Percentiles rank a stretch among this genome's conserved stretches.
phyloP scores from a whole-genome alignment of 108 stramenopile genomes.

The Nitzschia inconspicua region DNA sequence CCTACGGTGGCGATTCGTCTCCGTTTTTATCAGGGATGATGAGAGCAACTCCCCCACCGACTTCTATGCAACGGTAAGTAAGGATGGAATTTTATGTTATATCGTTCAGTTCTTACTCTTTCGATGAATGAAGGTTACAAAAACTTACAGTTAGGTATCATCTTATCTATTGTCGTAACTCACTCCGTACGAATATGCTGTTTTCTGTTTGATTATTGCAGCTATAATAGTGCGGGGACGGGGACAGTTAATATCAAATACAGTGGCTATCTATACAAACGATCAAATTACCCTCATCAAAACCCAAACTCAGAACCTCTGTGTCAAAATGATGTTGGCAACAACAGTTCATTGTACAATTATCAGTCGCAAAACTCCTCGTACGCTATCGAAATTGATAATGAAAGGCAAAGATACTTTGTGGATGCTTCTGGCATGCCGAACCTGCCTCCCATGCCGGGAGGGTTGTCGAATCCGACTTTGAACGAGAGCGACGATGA shows the following conservation, averaged over 20 bases:
- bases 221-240: too few relatives aligned
- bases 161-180: neutral
- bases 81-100: neutral
- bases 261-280: slow-evolving; percentile 38
- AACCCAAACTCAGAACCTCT: too few relatives aligned
- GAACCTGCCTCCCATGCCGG: neutral
- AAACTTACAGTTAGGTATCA: too few relatives aligned
- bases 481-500: neutral
- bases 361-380: neutral
- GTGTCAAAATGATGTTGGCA: neutral
- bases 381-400: neutral
- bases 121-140: neutral
- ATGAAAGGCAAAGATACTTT: too few relatives aligned
- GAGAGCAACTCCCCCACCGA: neutral
- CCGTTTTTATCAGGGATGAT: neutral
- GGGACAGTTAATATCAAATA: slow-evolving; percentile 30
- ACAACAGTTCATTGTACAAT: slow-evolving; percentile 6
- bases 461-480: neutral
- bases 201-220: neutral
- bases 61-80: too few relatives aligned
- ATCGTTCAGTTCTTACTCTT: neutral
- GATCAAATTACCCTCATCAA: slow-evolving; percentile 33
- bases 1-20: neutral
- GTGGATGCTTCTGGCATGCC: neutral
- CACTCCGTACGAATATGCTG: neutral